Evolutionary conservation across 208 protist species (phyloP), one percentile per base, ranked within the genome.

Genomic region (Crithidia brevicula): DNA sequence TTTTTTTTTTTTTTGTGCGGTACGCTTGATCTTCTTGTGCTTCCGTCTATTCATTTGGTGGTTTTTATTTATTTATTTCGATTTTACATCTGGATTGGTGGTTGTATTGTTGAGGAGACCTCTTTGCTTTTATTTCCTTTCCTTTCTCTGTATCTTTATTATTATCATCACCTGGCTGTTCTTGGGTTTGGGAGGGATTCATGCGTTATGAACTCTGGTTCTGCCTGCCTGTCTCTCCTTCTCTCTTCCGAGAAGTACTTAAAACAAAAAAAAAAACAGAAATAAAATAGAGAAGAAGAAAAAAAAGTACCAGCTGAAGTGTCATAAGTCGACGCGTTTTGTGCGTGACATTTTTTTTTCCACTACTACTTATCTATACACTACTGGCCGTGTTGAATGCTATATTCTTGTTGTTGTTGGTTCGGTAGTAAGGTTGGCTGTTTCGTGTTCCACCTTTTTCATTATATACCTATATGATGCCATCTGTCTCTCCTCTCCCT

Each of bases 1-100:
- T 40, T 83, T 51, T 46, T 65, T 42, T 58, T 34, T 51, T 71
- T 59, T 65, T 1, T 38, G 22, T 47, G 50, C 36, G n/a, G n/a
- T n/a, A n/a, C n/a, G n/a, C n/a, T n/a, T n/a, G n/a, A n/a, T n/a
- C n/a, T n/a, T 34, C 59, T 51, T 56, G 46, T 59, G 13, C 51
- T 60, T 45, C 43, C 8, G 5, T 59, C 9, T 43, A 43, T 56
- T 15, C 31, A 51, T n/a, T 47, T 5, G 36, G n/a, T 45, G 16
- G 31, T 34, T 69, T 3, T 46, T 45, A 1, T 46, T 45, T 30
- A 42, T 53, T 65, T 23, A 23, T 63, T 4, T 20, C 20, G 7
- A 10, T 45, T n/a, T 56, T 30, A n/a, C n/a, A n/a, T n/a, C n/a
- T n/a, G n/a, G n/a, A n/a, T n/a, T n/a, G n/a, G n/a, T n/a, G n/a